phyloP scores from a whole-genome alignment of 345 rosid species.

The Physaria fendleri region DNA sequence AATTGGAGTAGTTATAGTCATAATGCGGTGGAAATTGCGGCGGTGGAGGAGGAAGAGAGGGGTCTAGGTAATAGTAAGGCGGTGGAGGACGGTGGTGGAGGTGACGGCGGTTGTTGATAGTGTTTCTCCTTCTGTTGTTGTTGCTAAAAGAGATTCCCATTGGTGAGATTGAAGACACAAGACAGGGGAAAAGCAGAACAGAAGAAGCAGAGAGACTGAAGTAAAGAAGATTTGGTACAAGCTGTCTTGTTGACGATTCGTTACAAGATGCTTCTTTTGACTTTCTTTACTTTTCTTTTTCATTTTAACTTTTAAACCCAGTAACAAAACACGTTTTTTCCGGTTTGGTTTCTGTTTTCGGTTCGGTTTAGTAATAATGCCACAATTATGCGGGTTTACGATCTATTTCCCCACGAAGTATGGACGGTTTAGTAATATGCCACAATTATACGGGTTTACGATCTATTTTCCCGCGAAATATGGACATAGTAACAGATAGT shows the following conservation, averaged over 20 bases:
- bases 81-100: constrained; percentile 38
- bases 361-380: no score
- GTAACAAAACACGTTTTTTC: neutral
- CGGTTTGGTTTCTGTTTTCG: neutral
- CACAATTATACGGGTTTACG: no score
- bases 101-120: constrained; percentile 23
- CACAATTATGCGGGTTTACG: no score
- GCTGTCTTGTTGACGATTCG: constrained; percentile 16
- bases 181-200: constrained; percentile 12
- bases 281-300: constrained; percentile 2
- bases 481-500: no score
- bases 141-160: constrained; percentile 74
- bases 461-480: no score
- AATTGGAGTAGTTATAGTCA: constrained; percentile 19
- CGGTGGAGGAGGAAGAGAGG: constrained; percentile 34
- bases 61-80: constrained; percentile 34
- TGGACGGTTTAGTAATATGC: no score
- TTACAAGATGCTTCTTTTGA: constrained; percentile 13
- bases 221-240: constrained; percentile 10
- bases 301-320: constrained; percentile 4
- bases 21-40: constrained; percentile 28
- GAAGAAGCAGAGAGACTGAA: constrained; percentile 9
- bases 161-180: constrained; percentile 9
- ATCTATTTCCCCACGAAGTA: no score
- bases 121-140: constrained; percentile 61